These are phyloP conservation scores for Starmerella geochares DNA, from an alignment of 805 yeast genomes.

Conservation along the genomic window DNA sequence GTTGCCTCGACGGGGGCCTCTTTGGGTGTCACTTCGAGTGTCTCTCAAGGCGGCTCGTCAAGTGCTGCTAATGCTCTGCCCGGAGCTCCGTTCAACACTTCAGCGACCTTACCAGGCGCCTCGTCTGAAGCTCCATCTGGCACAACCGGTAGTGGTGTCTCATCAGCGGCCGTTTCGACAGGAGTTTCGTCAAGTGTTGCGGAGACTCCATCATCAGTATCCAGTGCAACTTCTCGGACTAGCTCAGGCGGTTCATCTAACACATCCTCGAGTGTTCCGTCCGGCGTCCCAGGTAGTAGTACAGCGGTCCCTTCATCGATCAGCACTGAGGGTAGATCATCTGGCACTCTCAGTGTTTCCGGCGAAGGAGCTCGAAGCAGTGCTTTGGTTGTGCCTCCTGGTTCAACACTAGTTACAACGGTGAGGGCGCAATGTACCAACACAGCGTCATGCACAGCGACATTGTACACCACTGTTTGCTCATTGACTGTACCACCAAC, in stretches of 20 bases:
- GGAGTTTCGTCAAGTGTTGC: neutral
- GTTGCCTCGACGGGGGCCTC: no score
- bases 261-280: neutral
- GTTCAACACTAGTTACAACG: constrained; percentile 1
- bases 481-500: constrained; percentile 17
- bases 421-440: constrained; percentile 15
- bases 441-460: constrained; percentile 5
- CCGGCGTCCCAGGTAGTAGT: neutral
- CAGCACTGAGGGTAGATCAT: no score
- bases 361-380: no score
- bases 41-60: no score
- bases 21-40: no score
- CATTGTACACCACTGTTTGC: constrained; percentile 12
- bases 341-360: neutral
- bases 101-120: no score
- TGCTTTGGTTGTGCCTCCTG: neutral
- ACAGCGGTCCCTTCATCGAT: neutral
- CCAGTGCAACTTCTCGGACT: neutral
- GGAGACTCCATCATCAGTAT: neutral
- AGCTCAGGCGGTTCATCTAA: neutral
- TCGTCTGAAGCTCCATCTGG: neutral
- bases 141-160: neutral
- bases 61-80: neutral
- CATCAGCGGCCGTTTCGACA: neutral
- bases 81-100: neutral